These are phyloP conservation scores for Arthromyces matolae DNA, from an alignment of 768 basidiomycete species.

Conservation along the genomic window DNA sequence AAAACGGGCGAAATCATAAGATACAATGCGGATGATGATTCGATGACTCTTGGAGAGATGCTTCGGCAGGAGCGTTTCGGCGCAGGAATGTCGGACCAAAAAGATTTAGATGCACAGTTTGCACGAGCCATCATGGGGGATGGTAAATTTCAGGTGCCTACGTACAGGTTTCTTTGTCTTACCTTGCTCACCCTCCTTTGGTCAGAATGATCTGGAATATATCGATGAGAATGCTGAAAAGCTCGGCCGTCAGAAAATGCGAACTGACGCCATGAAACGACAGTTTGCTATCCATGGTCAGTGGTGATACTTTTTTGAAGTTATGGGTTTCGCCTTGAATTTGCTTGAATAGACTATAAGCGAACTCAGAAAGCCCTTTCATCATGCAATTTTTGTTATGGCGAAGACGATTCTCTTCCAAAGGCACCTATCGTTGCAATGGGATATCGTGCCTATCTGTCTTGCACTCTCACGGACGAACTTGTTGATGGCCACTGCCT, in stretches of 20 bases:
- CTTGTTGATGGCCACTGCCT: constrained; percentile 90
- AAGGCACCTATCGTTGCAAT: constrained; percentile 86
- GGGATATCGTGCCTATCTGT: constrained; percentile 89
- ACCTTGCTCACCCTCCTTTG: constrained; percentile 1
- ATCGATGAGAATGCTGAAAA: constrained; percentile 96
- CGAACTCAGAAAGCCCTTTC: constrained; percentile 88
- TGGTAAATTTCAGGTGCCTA: constrained; percentile 74
- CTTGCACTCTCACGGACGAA: constrained; percentile 83
- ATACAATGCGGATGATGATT: constrained; percentile 89
- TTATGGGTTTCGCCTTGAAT: no score
- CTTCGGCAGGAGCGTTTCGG: constrained; percentile 89
- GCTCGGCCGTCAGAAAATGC: constrained; percentile 91
- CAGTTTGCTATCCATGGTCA: constrained; percentile 94
- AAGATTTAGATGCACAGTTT: constrained; percentile 86
- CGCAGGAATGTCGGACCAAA: constrained; percentile 87
- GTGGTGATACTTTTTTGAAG: no score
- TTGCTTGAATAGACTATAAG: constrained; percentile 75
- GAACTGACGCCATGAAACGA: constrained; percentile 92
- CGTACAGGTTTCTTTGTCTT: not conserved
- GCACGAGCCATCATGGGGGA: constrained; percentile 86
- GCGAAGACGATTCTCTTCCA: constrained; percentile 88
- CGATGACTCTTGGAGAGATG: constrained; percentile 82
- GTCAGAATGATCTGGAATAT: constrained; percentile 84
- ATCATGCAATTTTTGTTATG: constrained; percentile 83
- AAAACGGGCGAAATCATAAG: constrained; percentile 89